Evolutionary conservation across 257 asterid genomes (phyloP), one percentile per base, ranked within the genome.

Genomic region (Avicennia marina): DNA sequence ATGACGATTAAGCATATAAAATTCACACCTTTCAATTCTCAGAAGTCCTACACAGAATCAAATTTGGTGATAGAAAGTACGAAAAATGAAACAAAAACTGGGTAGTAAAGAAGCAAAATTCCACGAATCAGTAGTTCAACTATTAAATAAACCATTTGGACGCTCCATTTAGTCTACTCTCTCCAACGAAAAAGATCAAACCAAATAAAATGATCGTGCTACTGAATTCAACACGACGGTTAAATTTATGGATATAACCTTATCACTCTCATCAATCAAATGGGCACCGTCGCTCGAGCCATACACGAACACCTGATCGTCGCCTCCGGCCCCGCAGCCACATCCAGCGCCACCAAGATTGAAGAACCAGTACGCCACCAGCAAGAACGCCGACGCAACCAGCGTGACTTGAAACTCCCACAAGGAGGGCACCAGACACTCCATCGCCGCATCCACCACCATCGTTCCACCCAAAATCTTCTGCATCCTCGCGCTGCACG

Each of bases 321-420:
- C 80, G 16, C 57, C n/a, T n/a, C n/a, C n/a, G n/a, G n/a, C n/a
- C n/a, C n/a, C 73, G 41, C 13, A 36, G 41, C 41, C 41, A 36
- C 41, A 12, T 11, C 54, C 66, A 34, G 44, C 75, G 29, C 41
- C 58, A 8, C 57, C 77, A 56, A 73, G 46, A 43, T 78, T 59
- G 60, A 85, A 72, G 74, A 79, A 83, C 75, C 86, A 81, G 74
- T 60, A 83, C 26, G 83, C 72, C 46, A 58, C 67, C 27, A 81
- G 20, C 42, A 85, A 75, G 64, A 90, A 75, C 10, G 77, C 94
- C 65, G 90, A 84, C 12, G 95, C 83, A 38, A 72, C 84, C 43
- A 78, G 53, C 20, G 98, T 73, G 24, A 87, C 79, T 72, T 90
- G 91, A 62, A 90, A 72, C 75, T 90, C 96, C 95, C 86, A 78